Evolutionary conservation across 1,284 basidiomycete species (phyloP).

Genomic region (Veloboletus limbatus): DNA sequence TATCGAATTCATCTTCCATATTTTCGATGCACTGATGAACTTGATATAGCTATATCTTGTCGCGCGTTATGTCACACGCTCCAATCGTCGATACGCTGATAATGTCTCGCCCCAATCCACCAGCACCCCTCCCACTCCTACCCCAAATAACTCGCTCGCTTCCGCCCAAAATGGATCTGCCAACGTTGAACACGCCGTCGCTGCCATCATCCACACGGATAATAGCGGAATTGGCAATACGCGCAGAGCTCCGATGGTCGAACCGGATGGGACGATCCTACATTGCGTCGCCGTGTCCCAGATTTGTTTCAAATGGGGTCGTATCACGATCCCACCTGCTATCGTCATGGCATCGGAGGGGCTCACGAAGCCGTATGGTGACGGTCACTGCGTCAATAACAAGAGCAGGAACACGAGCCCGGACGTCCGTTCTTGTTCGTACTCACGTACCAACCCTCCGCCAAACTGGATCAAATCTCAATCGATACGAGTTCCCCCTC

Average conservation of each 20-base stretch:
- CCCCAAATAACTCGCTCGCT: neutral
- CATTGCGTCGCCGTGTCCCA: slow-evolving; percentile 70
- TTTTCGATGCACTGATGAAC: neutral
- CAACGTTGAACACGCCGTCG: slow-evolving; percentile 29
- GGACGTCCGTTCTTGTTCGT: slow-evolving; percentile 21
- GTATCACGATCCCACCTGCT: slow-evolving; percentile 74
- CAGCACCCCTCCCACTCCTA: slow-evolving; percentile 10
- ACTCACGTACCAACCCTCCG: slow-evolving; percentile 49
- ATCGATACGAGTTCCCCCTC: slow-evolving; percentile 36
- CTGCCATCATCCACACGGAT: slow-evolving; percentile 35
- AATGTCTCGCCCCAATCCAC: slow-evolving; percentile 2
- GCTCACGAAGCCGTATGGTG: slow-evolving; percentile 37
- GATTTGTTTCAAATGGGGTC: slow-evolving; percentile 71
- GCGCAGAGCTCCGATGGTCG: slow-evolving; percentile 33
- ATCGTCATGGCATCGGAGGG: slow-evolving; percentile 57
- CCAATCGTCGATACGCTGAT: slow-evolving; percentile 1
- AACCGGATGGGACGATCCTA: slow-evolving; percentile 57
- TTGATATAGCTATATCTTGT: slow-evolving; percentile 30
- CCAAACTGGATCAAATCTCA: slow-evolving; percentile 50
- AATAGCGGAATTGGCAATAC: neutral
- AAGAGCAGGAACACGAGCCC: neutral
- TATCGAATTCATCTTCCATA: neutral
- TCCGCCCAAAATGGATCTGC: slow-evolving; percentile 11
- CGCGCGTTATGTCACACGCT: slow-evolving; percentile 32
- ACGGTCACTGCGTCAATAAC: no score